phyloP scores from a whole-genome alignment of 305 asterid genomes.

The Ajuga reptans region DNA sequence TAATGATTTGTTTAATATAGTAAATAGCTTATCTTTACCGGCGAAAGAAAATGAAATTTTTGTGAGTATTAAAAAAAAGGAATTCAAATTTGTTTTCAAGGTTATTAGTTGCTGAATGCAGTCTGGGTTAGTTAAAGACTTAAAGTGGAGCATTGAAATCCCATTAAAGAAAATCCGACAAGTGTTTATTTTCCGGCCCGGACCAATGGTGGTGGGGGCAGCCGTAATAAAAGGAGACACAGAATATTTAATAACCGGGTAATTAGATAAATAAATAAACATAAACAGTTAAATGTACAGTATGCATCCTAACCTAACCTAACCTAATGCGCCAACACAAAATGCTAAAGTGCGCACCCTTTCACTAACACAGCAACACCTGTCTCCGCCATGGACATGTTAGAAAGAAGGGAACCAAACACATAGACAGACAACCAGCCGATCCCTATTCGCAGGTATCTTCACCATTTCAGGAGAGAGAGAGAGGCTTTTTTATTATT shows the following conservation, averaged over 20 bases:
- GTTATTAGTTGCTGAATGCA: too few relatives aligned
- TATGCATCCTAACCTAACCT: slow-evolving; percentile 6
- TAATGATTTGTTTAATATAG: too few relatives aligned
- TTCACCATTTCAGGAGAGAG: background rate
- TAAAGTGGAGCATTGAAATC: background rate
- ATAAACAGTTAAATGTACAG: background rate
- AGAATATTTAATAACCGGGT: background rate
- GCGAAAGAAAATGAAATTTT: too few relatives aligned
- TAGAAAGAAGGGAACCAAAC: slow-evolving; percentile 43
- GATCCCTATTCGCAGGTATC: slow-evolving; percentile 45
- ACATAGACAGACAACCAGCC: slow-evolving; percentile 42
- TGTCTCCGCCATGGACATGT: slow-evolving; percentile 41
- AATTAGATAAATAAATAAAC: background rate
- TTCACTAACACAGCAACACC: slow-evolving; percentile 41
- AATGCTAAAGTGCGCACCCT: slow-evolving; percentile 28
- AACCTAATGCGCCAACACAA: background rate
- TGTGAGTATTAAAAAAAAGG: too few relatives aligned
- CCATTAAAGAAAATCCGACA: background rate
- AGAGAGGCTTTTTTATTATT: background rate
- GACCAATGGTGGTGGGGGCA: slow-evolving; percentile 25
- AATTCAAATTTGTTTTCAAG: too few relatives aligned
- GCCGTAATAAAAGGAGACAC: slow-evolving; percentile 23
- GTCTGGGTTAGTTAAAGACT: too few relatives aligned
- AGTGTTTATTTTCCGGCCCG: slow-evolving; percentile 8
- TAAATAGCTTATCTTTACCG: too few relatives aligned